Evolutionary conservation across 768 basidiomycete genomes (phyloP).

Genomic region (Boletales sp.): DNA sequence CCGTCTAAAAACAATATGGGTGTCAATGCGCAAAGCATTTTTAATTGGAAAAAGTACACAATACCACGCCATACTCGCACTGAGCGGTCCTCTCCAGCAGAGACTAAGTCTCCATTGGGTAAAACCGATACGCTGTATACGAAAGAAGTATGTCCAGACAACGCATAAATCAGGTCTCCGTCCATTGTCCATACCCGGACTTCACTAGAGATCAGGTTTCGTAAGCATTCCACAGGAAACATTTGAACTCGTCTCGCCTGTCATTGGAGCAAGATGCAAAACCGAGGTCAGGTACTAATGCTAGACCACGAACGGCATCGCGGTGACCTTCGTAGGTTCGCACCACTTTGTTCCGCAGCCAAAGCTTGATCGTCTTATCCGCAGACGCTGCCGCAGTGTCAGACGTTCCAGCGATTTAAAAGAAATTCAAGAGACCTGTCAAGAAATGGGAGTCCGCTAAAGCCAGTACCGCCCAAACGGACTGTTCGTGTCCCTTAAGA

Average conservation of each 20-base stretch:
- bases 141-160: slow-evolving; percentile 97
- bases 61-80: slow-evolving; percentile 88
- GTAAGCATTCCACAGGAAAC: not conserved
- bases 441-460: slow-evolving; percentile 73
- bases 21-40: slow-evolving; percentile 1
- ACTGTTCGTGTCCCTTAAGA: slow-evolving; percentile 81
- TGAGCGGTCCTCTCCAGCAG: slow-evolving; percentile 92
- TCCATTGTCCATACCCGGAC: slow-evolving; percentile 90
- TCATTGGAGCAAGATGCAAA: slow-evolving; percentile 98
- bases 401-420: slow-evolving; percentile 1
- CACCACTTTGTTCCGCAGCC: slow-evolving; percentile 71
- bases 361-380: slow-evolving; percentile 90
- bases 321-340: slow-evolving; percentile 82
- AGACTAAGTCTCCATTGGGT: slow-evolving; percentile 78
- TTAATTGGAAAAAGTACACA: slow-evolving; percentile 17
- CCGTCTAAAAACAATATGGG: slow-evolving; percentile 52
- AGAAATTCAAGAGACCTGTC: slow-evolving; percentile 57
- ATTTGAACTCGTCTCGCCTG: slow-evolving; percentile 45
- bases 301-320: slow-evolving; percentile 87
- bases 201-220: slow-evolving; percentile 49
- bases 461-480: slow-evolving; percentile 91
- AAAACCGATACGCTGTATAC: slow-evolving; percentile 87
- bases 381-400: slow-evolving; percentile 67
- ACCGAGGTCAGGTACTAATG: slow-evolving; percentile 76
- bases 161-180: slow-evolving; percentile 68